A percentile compares a stretch with the other conserved stretches of the same genome.
These are phyloP conservation scores for Aurantiochytrium sp. DNA, from an alignment of 108 stramenopile genomes.

Conservation along the genomic window DNA sequence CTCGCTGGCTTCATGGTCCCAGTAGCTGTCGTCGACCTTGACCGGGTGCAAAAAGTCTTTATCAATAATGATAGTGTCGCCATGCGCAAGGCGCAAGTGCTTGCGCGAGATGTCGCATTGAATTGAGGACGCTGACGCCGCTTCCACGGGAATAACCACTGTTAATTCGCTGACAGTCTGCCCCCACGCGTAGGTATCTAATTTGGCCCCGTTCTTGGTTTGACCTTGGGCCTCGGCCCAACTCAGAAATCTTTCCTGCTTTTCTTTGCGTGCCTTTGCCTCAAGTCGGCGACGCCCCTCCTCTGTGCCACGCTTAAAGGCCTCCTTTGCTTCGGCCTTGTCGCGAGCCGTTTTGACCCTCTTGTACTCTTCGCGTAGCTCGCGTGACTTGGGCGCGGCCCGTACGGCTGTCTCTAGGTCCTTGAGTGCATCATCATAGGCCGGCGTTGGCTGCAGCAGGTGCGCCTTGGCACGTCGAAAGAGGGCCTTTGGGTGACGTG, in stretches of 20 bases:
- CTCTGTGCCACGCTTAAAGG: not conserved
- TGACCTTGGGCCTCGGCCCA: not conserved
- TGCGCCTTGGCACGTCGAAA: constrained; percentile 91
- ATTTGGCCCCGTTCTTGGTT: not conserved
- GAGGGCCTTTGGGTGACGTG: constrained; percentile 91
- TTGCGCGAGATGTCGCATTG: not conserved
- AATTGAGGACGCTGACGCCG: not conserved
- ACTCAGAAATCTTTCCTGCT: not conserved
- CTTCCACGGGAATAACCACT: not conserved
- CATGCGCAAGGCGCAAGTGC: not conserved
- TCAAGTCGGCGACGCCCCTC: not conserved
- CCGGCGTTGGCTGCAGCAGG: constrained; percentile 64
- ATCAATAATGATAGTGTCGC: not conserved
- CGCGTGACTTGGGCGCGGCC: not conserved
- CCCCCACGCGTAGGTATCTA: not conserved
- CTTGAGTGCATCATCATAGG: not conserved
- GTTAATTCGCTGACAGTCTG: not conserved
- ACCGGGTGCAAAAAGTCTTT: not conserved
- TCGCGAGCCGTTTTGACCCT: not conserved
- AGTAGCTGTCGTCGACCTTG: not conserved
- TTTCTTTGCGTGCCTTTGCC: not conserved
- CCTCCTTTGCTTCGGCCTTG: not conserved
- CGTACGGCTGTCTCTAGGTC: not conserved
- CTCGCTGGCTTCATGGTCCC: not conserved
- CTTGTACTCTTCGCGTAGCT: constrained; percentile 2